Conservation (phyloP, 345 rosid genomes). For the Pelargonium nanum region DNA sequence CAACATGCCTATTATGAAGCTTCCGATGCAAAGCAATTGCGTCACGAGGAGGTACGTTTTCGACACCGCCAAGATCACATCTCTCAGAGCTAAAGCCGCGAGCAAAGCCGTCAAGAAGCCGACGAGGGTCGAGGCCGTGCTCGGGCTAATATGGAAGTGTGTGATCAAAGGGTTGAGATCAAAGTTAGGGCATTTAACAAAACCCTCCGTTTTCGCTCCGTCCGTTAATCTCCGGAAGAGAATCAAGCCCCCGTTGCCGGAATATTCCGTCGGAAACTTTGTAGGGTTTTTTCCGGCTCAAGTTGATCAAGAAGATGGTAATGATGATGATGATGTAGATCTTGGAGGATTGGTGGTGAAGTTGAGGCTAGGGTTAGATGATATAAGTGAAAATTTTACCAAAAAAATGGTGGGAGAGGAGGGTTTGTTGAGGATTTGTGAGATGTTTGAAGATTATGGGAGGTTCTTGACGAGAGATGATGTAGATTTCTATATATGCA, state of each 20-base stretch:
- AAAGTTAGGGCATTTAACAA: background rate
- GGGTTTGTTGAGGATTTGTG: background rate
- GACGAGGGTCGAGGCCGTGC: constrained; percentile 14
- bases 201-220: background rate
- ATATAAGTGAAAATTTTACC: background rate
- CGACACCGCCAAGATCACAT: background rate
- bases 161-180: constrained; percentile 1
- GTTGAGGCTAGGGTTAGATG: constrained; percentile 5
- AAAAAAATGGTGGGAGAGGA: background rate
- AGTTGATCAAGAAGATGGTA: background rate
- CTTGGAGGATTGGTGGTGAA: background rate
- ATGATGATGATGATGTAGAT: background rate
- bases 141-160: constrained; percentile 10
- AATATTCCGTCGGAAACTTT: constrained; percentile 5
- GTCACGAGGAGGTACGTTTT: constrained; percentile 10
- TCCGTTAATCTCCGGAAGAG: constrained; percentile 13
- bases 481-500: background rate
- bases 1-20: too few relatives aligned
- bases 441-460: background rate
- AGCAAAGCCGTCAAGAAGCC: background rate
- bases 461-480: background rate
- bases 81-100: constrained; percentile 5
- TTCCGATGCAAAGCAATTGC: background rate
- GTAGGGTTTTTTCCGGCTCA: background rate
- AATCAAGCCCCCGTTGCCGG: background rate